Conservation (phyloP, 331 rosid species). For the Stylosanthes scabra region DNA sequence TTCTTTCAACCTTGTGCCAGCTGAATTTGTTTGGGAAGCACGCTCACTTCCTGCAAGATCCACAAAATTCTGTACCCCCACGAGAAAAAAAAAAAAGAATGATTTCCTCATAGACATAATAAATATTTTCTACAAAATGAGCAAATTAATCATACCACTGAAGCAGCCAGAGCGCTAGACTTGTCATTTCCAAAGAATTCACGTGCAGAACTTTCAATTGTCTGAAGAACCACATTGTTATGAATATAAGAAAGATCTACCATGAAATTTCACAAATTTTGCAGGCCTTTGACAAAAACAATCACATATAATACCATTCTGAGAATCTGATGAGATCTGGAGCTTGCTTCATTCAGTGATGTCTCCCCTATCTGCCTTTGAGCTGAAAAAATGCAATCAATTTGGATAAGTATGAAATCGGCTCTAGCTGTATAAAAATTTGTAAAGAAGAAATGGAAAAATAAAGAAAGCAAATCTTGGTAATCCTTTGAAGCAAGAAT, state of each 20-base stretch:
- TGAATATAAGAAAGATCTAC: slow-evolving; percentile 37
- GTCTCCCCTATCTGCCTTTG: slow-evolving; percentile 99
- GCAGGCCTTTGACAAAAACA: slow-evolving; percentile 7
- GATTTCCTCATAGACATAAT: slow-evolving; percentile 23
- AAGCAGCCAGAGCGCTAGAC: slow-evolving; percentile 85
- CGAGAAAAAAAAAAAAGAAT: not conserved
- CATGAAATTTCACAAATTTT: slow-evolving; percentile 20
- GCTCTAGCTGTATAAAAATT: not conserved
- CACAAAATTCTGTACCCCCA: slow-evolving; percentile 73
- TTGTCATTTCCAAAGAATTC: slow-evolving; percentile 92
- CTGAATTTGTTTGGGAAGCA: slow-evolving; percentile 92
- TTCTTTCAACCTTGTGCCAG: slow-evolving; percentile 96
- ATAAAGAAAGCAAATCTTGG: no score
- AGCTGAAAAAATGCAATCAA: slow-evolving; percentile 55
- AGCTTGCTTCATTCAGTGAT: slow-evolving; percentile 92
- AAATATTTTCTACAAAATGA: slow-evolving; percentile 6
- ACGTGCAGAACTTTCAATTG: slow-evolving; percentile 91
- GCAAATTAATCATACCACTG: slow-evolving; percentile 68
- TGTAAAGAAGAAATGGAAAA: no score
- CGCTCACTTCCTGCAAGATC: slow-evolving; percentile 99
- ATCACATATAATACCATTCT: slow-evolving; percentile 71
- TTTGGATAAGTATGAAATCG: slow-evolving; percentile 28
- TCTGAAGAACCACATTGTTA: slow-evolving; percentile 57
- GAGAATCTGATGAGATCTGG: slow-evolving; percentile 98
- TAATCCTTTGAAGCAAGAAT: slow-evolving; percentile 24